Evolutionary conservation across 2,329 filamentous ascomycete species (phyloP), one percentile per base, ranked within the genome.

Genomic region (Colletotrichum noveboracense): DNA sequence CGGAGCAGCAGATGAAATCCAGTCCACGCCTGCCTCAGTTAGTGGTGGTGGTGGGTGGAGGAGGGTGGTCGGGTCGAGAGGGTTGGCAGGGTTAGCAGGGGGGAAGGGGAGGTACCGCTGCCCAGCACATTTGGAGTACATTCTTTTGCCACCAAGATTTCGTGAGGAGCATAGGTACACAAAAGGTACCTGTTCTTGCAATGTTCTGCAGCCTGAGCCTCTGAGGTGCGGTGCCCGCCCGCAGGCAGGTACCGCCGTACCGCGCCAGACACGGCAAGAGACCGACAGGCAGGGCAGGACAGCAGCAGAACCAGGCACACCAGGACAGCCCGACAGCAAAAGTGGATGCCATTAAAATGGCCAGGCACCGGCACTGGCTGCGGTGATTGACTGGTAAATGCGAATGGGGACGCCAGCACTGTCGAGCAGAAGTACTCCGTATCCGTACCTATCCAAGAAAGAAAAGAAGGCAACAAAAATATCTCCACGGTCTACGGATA

Each of bases 221-320:
- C 16, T 43, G 43, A 48, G 43, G 9, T 48, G 43, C 43, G 43
- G 43, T 48, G 43, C 43, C 43, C 8, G 38, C 38, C 32, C 13
- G 32, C 32, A 48, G 26, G 18, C 18, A 36, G 61, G 61, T 64
- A 61, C n/a, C 58, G 16, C 28, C 13, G 61, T 64, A 64, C 61
- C 61, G n/a, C 21, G 61, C 61, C 61, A 64, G 30, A 64, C 16
- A 36, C 14, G 61, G 61, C 24, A 64, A 26, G 61, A 64, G 61
- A 64, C 61, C 34, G 30, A 64, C n/a, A 38, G 61, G 61, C 58
- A 61, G 30, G 28, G 32, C 58, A 61, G 58, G 58, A 48, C 43
- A 48, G 18, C 18, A 48, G 43, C 43, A 48, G 18, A 48, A 48
- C 43, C 32, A 38, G 61, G 61, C 58, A 61, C 28, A 32, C 28